phyloP scores from a whole-genome alignment of 2,329 filamentous ascomycete genomes.

The Xylariaceae sp. region DNA sequence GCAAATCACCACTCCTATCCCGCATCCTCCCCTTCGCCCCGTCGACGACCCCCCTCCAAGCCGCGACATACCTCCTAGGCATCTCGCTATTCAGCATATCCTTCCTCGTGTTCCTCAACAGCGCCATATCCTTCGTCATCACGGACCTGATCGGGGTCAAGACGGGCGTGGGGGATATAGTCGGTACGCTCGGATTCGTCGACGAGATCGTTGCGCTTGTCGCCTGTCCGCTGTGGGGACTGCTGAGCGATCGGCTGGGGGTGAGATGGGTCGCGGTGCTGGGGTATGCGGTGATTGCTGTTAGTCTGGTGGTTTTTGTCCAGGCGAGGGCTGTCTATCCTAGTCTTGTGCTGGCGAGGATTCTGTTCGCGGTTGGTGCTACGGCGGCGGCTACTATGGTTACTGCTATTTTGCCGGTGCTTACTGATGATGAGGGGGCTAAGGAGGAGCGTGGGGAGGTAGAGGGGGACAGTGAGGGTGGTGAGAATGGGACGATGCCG shows the following conservation, averaged over 20 bases:
- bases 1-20: slow-evolving; percentile 2
- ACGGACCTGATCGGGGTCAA: slow-evolving; percentile 77
- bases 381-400: slow-evolving; percentile 97
- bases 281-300: slow-evolving; percentile 78
- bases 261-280: slow-evolving; percentile 70
- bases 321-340: slow-evolving; percentile 87
- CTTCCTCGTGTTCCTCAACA: slow-evolving; percentile 87
- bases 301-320: slow-evolving; percentile 76
- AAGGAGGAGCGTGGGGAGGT: slow-evolving; percentile 23
- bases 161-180: slow-evolving; percentile 71
- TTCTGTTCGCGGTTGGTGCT: slow-evolving; percentile 87
- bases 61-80: slow-evolving; percentile 73
- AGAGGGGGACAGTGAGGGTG: slow-evolving; percentile 22
- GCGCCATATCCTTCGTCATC: slow-evolving; percentile 78
- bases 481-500: slow-evolving; percentile 22
- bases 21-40: slow-evolving; percentile 57
- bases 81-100: slow-evolving; percentile 85
- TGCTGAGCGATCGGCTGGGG: slow-evolving; percentile 73
- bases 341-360: slow-evolving; percentile 76
- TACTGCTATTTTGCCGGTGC: slow-evolving; percentile 81
- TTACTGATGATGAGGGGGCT: slow-evolving; percentile 52
- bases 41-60: slow-evolving; percentile 59
- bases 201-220: slow-evolving; percentile 80
- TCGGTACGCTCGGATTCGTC: slow-evolving; percentile 80
- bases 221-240: slow-evolving; percentile 77